Base-by-base conservation (phyloP, 306 rosid species). In the Phaseolus lunatus region DNA sequence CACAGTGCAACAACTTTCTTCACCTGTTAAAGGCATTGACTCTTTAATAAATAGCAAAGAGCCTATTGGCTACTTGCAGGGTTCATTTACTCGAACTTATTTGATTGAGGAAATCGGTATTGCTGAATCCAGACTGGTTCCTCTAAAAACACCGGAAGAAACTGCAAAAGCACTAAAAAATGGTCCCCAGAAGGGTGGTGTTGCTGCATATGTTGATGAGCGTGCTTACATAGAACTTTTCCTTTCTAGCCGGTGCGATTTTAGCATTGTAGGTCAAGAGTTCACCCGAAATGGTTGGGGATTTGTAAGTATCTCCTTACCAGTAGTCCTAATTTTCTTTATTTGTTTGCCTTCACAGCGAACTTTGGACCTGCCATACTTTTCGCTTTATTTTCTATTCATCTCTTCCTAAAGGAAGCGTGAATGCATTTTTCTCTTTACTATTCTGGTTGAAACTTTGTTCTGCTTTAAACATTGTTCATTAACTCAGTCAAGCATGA, bases 241-340 rank as follows among this genome's bases (percentile, higher is more conserved):
- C 90, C 99, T 96, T 80, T 87, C 99, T 24, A 87, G 89, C 63
- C 87, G 85, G 35, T 96, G 99, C 44, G 91, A 84, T 20, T 89
- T 86, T 85, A 85, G 88, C 49, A 65, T 92, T 62, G 87, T 96
- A 15, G 99, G 99, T 77, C 98, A 88, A 69, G 96, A 96, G 85
- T 96, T 96, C 89, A 92, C 98, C 76, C 84, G 88, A 89, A 88
- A 90, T 43, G 97, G 98, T 12, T 96, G 99, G 99, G 99, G 99
- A 87, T 92, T 90, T 86, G 98, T 96, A 84, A 96, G 99, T 91
- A 73, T 77, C 75, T 81, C 63, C 49, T 67, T 67, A 44, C 76
- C 45, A 37, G 18, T 29, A 18, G 47, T 33, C 26, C 75, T 37
- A 44, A 3, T 72, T 57, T 45, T 24, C 24, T 33, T 14, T 48